Evolutionary conservation across 352 stramenopile genomes (phyloP).

Genomic region (Albugo laibachii): DNA sequence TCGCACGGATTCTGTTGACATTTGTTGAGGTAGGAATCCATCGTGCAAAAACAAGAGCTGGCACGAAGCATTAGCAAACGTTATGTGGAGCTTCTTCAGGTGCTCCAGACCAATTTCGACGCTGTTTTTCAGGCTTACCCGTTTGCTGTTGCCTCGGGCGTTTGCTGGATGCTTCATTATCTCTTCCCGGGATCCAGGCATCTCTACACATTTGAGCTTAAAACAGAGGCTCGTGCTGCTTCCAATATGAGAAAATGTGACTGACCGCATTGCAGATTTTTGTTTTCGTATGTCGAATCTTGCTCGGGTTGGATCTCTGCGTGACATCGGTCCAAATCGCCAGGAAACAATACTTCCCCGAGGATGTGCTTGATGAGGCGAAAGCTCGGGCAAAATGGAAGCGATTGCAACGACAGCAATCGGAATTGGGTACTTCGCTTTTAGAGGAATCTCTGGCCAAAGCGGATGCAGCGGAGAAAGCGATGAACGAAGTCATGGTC

Average conservation of each 20-base stretch:
- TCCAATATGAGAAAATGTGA: not conserved
- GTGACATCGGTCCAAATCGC: slow-evolving; percentile 44
- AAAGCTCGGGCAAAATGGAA: not conserved
- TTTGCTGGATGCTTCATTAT: slow-evolving; percentile 77
- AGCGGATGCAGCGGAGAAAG: not conserved
- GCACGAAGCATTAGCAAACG: slow-evolving; percentile 43
- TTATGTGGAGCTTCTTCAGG: slow-evolving; percentile 61
- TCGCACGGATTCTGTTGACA: too few relatives aligned
- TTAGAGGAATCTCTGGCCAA: not conserved
- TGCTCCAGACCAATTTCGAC: slow-evolving; percentile 51
- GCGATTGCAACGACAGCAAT: not conserved
- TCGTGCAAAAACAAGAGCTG: slow-evolving; percentile 36
- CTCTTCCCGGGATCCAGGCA: slow-evolving; percentile 73
- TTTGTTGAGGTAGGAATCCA: slow-evolving; percentile 18
- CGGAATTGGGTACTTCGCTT: not conserved
- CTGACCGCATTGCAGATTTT: slow-evolving; percentile 14
- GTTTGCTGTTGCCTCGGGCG: slow-evolving; percentile 54
- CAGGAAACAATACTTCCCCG: slow-evolving; percentile 43
- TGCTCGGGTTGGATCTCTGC: slow-evolving; percentile 46
- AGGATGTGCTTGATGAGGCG: slow-evolving; percentile 46
- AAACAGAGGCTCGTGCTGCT: slow-evolving; percentile 19
- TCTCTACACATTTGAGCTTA: slow-evolving; percentile 68
- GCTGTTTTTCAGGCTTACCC: slow-evolving; percentile 80
- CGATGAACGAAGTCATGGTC: not conserved
- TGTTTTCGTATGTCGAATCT: slow-evolving; percentile 47